phyloP scores from a whole-genome alignment of 129 eudicot genomes.

The Daucus carota region DH1_v3.0 NC_030388.2:27820001-27820500 shows the following conservation, averaged over 20 bases:
- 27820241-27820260: not conserved
- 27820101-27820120: not conserved
- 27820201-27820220: not conserved
- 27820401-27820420: not conserved
- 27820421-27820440: conserved; percentile 73
- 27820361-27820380: not conserved
- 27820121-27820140: not conserved
- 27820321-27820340: not conserved
- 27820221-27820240: not conserved
- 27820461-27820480: conserved; percentile 84
- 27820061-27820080: not conserved
- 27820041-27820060: not conserved
- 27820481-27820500: conserved; percentile 87
- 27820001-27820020: not conserved
- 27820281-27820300: not conserved
- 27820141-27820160: not conserved
- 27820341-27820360: not conserved
- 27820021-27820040: not conserved
- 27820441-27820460: conserved; percentile 69
- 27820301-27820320: not conserved
- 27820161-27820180: not conserved
- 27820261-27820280: not conserved
- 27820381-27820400: not conserved
- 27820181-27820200: not conserved
- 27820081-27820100: not conserved